These are phyloP conservation scores for Venturia pyrina DNA, from an alignment of 2,329 filamentous ascomycete genomes.

Conservation along the genomic window DNA sequence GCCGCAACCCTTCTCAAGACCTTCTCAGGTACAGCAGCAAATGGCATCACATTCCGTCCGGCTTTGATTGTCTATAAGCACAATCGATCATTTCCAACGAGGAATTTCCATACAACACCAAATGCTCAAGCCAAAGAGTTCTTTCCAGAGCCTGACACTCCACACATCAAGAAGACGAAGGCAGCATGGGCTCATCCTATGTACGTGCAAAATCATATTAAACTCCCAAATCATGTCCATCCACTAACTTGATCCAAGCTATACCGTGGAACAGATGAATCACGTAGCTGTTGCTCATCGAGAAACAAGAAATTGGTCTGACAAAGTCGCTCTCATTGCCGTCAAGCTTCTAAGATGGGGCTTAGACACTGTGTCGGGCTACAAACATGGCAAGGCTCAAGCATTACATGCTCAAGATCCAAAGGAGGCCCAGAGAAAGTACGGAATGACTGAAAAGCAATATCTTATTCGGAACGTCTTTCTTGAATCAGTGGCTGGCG, in stretches of 20 bases:
- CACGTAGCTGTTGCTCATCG: conserved; percentile 67
- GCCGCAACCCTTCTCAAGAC: conserved; percentile 4
- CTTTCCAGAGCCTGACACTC: conserved; percentile 36
- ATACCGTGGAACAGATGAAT: conserved; percentile 70
- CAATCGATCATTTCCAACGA: background rate
- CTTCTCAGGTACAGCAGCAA: background rate
- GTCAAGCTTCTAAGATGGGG: conserved; percentile 68
- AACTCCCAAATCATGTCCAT: background rate
- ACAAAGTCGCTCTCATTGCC: conserved; percentile 67
- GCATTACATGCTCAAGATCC: conserved; percentile 27
- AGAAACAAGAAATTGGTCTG: conserved; percentile 59
- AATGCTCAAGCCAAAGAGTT: conserved; percentile 29
- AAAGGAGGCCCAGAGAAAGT: conserved; percentile 50
- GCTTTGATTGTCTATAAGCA: background rate
- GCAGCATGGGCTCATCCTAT: conserved; percentile 40
- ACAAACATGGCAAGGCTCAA: conserved; percentile 56
- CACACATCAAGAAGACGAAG: conserved; percentile 34
- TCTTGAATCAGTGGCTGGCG: conserved; percentile 86
- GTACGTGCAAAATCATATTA: conserved; percentile 18
- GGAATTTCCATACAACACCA: conserved; percentile 4
- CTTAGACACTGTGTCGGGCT: conserved; percentile 74
- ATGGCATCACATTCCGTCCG: background rate
- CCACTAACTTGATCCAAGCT: conserved; percentile 34
- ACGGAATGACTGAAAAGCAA: conserved; percentile 68
- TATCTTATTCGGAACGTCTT: conserved; percentile 90